Evolutionary conservation across 352 stramenopile genomes (phyloP), one percentile per base, ranked within the genome.

Genomic region (Phytophthora pini): DNA sequence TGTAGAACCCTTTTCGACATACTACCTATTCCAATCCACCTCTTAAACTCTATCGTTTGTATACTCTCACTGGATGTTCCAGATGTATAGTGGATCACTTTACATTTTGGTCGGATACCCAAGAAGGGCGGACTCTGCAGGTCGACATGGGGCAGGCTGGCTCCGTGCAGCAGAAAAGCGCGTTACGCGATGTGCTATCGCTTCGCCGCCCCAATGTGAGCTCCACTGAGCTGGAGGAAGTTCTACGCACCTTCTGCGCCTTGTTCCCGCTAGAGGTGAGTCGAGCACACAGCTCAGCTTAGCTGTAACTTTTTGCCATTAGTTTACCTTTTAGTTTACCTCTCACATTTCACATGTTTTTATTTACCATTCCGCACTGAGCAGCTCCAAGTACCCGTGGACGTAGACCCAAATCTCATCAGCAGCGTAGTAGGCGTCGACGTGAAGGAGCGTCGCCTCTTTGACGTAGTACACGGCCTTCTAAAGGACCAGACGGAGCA

Each of bases 121-220:
- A 40, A 40, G 15, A 41, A 52, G 29, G 32, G 9, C 43, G 40
- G 39, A 11, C 22, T 24, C 2, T n/a, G 12, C 49, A 4, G 26
- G 45, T 43, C 43, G 44, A 45, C 34, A 95, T 95, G 85, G 87
- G 87, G 29, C 84, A 93, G 68, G 77, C 81, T 3, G 87, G 87
- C 17, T 95, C 87, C 26, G 70, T 88, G 31, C 84, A 95, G 68
- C 85, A 94, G 68, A 87, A 88, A 70, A 89, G 79, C 48, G 85
- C 85, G 22, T 85, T 95, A 61, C 85, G 80, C 47, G 79, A 93
- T 54, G 78, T 95, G 41, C 63, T 94, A 24, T 76, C 49, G 8
- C 64, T 93, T 58, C 87, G 87, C 39, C 87, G 84, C 50, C 55
- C 70, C 8, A 70, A 64, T 15, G 74, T 75, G n/a, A 71, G 56